Conservation (phyloP, 148 eudicot genomes). For the Amaranthus cruentus region DNA sequence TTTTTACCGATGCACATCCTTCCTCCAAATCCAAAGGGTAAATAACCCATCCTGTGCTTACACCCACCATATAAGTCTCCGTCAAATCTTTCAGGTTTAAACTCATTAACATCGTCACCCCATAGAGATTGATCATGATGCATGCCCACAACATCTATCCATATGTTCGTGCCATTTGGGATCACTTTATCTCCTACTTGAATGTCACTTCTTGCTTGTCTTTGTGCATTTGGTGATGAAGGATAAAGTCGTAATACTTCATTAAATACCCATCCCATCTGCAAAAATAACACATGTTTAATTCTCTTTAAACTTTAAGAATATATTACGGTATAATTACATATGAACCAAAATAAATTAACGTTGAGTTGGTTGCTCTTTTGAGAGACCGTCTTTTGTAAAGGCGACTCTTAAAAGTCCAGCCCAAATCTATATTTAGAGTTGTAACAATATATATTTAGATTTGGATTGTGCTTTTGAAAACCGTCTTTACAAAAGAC, state of each 20-base stretch:
- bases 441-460: no score
- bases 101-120: slow-evolving; percentile 69
- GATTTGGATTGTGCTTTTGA: no score
- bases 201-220: slow-evolving; percentile 59
- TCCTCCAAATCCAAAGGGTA: slow-evolving; percentile 95
- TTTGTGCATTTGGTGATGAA: slow-evolving; percentile 72
- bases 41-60: slow-evolving; percentile 70
- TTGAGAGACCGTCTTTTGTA: no score
- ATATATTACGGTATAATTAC: no score
- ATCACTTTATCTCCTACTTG: slow-evolving; percentile 41
- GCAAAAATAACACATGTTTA: neutral
- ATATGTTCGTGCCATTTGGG: slow-evolving; percentile 69
- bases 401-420: no score
- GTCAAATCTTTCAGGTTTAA: slow-evolving; percentile 70
- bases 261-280: slow-evolving; percentile 99
- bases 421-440: no score
- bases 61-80: slow-evolving; percentile 61
- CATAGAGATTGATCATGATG: slow-evolving; percentile 67
- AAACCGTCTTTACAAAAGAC: no score
- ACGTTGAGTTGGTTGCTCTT: no score
- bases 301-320: neutral
- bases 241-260: slow-evolving; percentile 75
- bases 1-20: slow-evolving; percentile 86
- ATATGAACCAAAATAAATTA: no score
- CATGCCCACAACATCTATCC: slow-evolving; percentile 84